Conservation (phyloP, 1,284 basidiomycete species). For the Coriolopsis trogii region DNA sequence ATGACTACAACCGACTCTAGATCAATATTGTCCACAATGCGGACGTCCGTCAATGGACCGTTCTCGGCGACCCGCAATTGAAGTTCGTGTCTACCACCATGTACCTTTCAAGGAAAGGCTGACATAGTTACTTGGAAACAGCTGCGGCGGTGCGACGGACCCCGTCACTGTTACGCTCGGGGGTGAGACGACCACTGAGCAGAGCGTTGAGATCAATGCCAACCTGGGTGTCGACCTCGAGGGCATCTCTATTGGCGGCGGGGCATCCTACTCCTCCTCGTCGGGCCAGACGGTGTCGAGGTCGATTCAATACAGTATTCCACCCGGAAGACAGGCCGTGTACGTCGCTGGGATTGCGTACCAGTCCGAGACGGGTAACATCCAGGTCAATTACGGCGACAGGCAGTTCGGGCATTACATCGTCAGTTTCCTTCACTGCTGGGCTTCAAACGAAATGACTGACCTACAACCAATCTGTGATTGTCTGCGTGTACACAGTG, state of each 20-base stretch:
- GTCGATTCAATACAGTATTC: slow-evolving; percentile 6
- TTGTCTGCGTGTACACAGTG: no score
- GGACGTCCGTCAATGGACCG: not conserved
- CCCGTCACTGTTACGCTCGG: slow-evolving; percentile 9
- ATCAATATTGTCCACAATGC: slow-evolving; percentile 3
- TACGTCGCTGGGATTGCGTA: slow-evolving; percentile 5
- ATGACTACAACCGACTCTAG: not conserved
- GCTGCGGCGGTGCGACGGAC: slow-evolving; percentile 10
- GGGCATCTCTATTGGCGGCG: slow-evolving; percentile 10
- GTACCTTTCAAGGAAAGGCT: not conserved
- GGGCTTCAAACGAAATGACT: no score
- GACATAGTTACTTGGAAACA: no score
- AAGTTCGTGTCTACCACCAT: not conserved
- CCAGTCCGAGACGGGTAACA: slow-evolving; percentile 4
- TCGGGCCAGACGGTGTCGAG: slow-evolving; percentile 5
- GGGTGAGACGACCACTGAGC: not conserved
- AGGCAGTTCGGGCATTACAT: slow-evolving; percentile 8
- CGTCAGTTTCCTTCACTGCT: not conserved
- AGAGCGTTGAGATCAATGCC: slow-evolving; percentile 4
- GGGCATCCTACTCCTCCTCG: not conserved
- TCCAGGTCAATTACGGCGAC: slow-evolving; percentile 11
- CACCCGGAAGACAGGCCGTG: slow-evolving; percentile 9
- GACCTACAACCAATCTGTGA: no score
- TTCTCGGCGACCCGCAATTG: slow-evolving; percentile 5
- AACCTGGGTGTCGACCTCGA: slow-evolving; percentile 10